Conservation (phyloP, 306 rosid species). For the Pachyrhizus erosus region DNA sequence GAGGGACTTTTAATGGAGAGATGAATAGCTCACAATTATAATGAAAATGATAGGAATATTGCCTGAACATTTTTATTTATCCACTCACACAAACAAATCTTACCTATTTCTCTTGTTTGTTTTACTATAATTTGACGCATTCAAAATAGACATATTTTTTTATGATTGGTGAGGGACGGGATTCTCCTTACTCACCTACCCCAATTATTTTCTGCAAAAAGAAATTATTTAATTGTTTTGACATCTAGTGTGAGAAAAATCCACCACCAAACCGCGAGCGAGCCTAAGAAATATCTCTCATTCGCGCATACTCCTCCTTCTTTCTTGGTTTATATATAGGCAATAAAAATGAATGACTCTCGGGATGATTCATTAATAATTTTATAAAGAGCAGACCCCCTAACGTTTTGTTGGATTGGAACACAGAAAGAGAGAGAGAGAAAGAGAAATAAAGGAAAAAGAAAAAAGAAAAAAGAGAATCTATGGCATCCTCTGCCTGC, state of each 20-base stretch:
- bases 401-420: background rate
- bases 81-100: background rate
- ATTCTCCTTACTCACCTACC: constrained; percentile 13
- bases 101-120: background rate
- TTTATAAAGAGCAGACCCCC: background rate
- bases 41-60: too few species aligned
- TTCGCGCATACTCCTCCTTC: background rate
- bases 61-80: too few species aligned
- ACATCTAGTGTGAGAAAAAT: background rate
- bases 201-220: background rate
- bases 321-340: constrained; percentile 38
- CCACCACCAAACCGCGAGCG: background rate
- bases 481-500: constrained; percentile 64
- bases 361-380: background rate
- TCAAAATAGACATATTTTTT: background rate
- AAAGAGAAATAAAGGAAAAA: background rate
- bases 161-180: background rate
- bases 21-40: background rate
- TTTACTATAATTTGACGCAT: background rate
- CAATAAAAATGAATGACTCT: background rate
- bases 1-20: background rate
- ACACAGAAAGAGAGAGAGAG: background rate
- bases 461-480: background rate
- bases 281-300: background rate
- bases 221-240: background rate